Evolutionary conservation across 1,139 yeast species (phyloP).

Genomic region (Protomyces macrosporus): DNA sequence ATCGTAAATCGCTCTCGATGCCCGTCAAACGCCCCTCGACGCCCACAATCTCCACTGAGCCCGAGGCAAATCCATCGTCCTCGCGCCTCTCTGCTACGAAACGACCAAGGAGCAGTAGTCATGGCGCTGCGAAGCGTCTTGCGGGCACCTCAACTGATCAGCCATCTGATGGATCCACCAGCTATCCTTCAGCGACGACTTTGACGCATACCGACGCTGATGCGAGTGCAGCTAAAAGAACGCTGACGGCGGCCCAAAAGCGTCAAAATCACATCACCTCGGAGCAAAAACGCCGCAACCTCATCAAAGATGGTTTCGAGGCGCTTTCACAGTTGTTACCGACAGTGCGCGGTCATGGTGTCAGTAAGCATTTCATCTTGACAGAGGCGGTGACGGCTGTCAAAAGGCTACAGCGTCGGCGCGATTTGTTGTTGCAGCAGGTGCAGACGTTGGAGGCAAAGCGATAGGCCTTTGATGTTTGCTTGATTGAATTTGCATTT

Average conservation of each 20-base stretch:
- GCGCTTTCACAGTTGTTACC: slow-evolving; percentile 42
- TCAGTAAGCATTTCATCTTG: background rate
- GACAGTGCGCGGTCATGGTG: slow-evolving; percentile 32
- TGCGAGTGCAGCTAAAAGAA: background rate
- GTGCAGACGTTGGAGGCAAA: background rate
- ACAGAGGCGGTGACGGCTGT: background rate
- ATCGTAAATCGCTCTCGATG: background rate
- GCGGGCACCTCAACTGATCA: background rate
- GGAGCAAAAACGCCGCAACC: slow-evolving; percentile 69
- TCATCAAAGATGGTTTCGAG: slow-evolving; percentile 51
- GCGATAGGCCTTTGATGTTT: background rate
- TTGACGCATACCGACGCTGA: background rate
- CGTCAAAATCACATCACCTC: slow-evolving; percentile 66
- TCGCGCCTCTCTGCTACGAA: background rate
- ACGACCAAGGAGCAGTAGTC: background rate
- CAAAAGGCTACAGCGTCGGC: background rate
- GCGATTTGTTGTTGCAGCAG: background rate
- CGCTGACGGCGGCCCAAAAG: slow-evolving; percentile 44
- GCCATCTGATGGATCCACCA: too few relatives aligned
- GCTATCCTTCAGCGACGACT: background rate
- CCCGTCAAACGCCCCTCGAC: background rate
- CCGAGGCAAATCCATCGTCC: background rate
- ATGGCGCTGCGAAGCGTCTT: background rate
- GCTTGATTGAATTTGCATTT: too few relatives aligned
- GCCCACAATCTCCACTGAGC: background rate